Conservation (phyloP, 176 grass and related monocot genomes). For the Otatea glauca region DNA sequence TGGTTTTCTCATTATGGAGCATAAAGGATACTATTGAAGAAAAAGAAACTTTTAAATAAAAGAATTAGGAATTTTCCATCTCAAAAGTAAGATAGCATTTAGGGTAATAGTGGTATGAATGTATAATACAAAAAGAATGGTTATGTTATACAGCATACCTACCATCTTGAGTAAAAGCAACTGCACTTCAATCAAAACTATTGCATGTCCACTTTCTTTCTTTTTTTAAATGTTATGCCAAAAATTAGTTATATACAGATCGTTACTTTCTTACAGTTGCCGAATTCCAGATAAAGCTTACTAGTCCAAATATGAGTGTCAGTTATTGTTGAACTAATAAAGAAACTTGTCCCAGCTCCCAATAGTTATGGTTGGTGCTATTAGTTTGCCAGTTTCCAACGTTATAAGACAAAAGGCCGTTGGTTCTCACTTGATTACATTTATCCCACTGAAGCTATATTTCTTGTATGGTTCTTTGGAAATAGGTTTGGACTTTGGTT, state of each 20-base stretch:
- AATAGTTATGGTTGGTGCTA: constrained; percentile 1
- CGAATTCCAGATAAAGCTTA: neutral
- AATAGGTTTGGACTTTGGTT: neutral
- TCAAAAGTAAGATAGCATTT: constrained; percentile 1
- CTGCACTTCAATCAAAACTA: neutral
- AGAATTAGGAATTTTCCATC: neutral
- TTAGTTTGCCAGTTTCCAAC: neutral
- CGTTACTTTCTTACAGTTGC: neutral
- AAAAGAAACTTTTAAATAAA: neutral
- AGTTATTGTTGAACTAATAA: constrained; percentile 3
- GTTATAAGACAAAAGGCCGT: neutral
- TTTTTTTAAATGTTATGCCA: neutral
- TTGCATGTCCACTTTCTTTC: neutral
- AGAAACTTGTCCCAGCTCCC: neutral
- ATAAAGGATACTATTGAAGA: neutral
- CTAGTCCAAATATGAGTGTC: neutral
- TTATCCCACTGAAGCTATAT: constrained; percentile 16
- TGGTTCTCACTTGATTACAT: constrained; percentile 5
- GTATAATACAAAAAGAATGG: neutral
- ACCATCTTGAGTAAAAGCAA: neutral
- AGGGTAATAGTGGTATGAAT: neutral
- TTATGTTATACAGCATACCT: neutral
- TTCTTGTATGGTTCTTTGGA: constrained; percentile 5
- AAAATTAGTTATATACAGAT: neutral
- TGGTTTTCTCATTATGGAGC: too few relatives aligned